Percentiles rank a stretch among this genome's conserved stretches.
Evolutionary conservation across 2,329 filamentous ascomycete species (phyloP).

Genomic region (Lithohypha guttulata): DNA sequence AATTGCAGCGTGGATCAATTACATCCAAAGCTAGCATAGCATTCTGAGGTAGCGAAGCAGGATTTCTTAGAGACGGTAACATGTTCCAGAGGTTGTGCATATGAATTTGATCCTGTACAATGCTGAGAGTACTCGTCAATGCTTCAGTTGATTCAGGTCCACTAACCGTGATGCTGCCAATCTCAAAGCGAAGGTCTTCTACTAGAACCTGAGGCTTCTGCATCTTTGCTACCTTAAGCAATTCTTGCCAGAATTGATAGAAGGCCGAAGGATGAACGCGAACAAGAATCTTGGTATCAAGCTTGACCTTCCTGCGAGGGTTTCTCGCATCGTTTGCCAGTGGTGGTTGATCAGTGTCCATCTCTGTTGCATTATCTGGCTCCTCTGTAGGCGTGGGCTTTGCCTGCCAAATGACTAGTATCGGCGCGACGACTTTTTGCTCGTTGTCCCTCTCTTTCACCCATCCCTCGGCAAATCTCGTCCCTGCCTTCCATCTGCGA

Average conservation of each 20-base stretch:
- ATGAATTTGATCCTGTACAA: constrained; percentile 28
- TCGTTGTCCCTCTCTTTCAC: constrained; percentile 44
- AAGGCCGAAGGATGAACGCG: constrained; percentile 72
- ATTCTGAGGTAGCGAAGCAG: constrained; percentile 57
- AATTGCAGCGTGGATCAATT: constrained; percentile 67
- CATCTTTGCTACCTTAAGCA: constrained; percentile 48
- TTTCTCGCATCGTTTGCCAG: constrained; percentile 3
- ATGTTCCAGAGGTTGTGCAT: constrained; percentile 28
- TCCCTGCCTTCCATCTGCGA: constrained; percentile 59
- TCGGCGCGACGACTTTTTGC: constrained; percentile 56
- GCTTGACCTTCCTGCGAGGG: constrained; percentile 26
- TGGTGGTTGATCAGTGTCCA: too few relatives aligned
- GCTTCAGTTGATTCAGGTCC: constrained; percentile 72
- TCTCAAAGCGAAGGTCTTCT: constrained; percentile 59
- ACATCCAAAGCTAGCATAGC: constrained; percentile 62
- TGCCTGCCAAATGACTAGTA: constrained; percentile 58
- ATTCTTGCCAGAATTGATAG: constrained; percentile 51
- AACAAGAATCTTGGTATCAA: constrained; percentile 51
- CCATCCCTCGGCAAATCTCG: constrained; percentile 48
- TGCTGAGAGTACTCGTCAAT: constrained; percentile 56
- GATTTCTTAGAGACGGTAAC: constrained; percentile 49
- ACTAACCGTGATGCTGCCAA: constrained; percentile 59
- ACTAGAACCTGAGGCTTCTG: constrained; percentile 52
- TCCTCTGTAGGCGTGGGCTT: constrained; percentile 16
- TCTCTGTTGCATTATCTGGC: constrained; percentile 6